A percentile compares a stretch with the other conserved stretches of the same genome.
These are phyloP conservation scores for Termitomyces bulborhizus DNA, from an alignment of 768 basidiomycete genomes.

Conservation along the genomic window DNA sequence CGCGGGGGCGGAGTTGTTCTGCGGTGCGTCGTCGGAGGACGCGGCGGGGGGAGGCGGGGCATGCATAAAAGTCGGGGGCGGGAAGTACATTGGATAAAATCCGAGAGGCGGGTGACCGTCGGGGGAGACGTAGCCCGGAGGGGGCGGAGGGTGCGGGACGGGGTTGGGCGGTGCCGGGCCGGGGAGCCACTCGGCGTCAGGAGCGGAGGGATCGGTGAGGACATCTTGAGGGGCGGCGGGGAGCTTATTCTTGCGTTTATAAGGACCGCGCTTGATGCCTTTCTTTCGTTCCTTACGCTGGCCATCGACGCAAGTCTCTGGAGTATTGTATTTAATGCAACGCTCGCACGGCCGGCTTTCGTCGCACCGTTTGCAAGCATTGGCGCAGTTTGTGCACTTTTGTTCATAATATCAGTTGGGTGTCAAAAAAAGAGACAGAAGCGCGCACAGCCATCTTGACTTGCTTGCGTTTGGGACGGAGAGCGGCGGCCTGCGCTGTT, in stretches of 20 bases:
- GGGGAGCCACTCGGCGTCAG: neutral
- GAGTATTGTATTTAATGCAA: conserved; percentile 83
- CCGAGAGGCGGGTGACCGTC: conserved; percentile 20
- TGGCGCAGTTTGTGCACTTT: conserved; percentile 80
- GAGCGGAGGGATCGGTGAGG: neutral
- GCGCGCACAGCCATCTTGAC: conserved; percentile 74
- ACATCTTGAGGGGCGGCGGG: neutral
- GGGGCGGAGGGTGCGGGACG: neutral
- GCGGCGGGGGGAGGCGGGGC: conserved; percentile 14
- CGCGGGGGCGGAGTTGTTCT: neutral
- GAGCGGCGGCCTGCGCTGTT: conserved; percentile 18
- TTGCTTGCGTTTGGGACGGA: conserved; percentile 71
- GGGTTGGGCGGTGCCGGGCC: neutral
- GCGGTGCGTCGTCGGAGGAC: neutral
- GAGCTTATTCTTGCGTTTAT: conserved; percentile 52
- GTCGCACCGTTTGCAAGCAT: conserved; percentile 86
- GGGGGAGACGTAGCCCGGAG: conserved; percentile 21
- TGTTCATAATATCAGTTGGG: neutral
- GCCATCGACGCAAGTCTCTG: conserved; percentile 77
- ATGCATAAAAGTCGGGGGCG: conserved; percentile 27
- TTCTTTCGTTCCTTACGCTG: conserved; percentile 92
- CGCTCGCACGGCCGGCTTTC: conserved; percentile 85
- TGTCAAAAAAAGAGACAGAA: too few relatives aligned
- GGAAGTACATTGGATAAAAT: conserved; percentile 36
- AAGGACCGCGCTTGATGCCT: conserved; percentile 83